Conservation (phyloP, 257 asterid species). For the Sherardia arvensis region DNA sequence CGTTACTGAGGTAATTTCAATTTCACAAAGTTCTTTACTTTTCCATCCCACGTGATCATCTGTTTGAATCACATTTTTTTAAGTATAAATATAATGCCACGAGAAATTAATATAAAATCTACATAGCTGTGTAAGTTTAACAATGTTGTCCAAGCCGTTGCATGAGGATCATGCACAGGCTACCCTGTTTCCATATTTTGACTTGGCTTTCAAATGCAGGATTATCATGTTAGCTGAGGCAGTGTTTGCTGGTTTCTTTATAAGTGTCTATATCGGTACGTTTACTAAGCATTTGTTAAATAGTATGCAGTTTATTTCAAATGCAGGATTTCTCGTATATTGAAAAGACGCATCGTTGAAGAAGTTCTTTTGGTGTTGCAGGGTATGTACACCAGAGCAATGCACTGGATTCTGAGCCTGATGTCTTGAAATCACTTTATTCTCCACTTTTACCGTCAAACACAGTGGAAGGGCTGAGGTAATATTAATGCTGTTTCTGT, state of each 20-base stretch:
- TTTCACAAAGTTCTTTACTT: neutral
- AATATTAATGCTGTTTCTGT: constrained; percentile 20
- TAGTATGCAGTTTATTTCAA: neutral
- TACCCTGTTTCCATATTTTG: constrained; percentile 19
- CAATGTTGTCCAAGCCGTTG: neutral
- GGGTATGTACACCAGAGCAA: constrained; percentile 91
- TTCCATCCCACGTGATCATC: neutral
- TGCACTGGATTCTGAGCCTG: constrained; percentile 88
- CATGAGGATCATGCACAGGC: neutral
- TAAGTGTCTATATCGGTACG: constrained; percentile 81
- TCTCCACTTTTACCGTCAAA: constrained; percentile 93
- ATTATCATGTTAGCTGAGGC: constrained; percentile 81
- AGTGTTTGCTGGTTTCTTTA: constrained; percentile 74
- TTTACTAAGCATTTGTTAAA: constrained; percentile 12
- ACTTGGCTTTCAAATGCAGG: constrained; percentile 42
- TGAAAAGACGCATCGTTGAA: neutral
- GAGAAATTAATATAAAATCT: neutral
- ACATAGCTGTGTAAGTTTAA: neutral
- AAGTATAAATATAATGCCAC: neutral
- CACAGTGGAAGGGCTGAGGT: constrained; percentile 85
- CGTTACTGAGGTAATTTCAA: constrained; percentile 59
- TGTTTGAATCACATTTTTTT: neutral
- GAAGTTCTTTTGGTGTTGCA: constrained; percentile 28
- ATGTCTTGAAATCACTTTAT: constrained; percentile 83
- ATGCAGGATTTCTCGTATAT: neutral